phyloP scores from a whole-genome alignment of 2,329 filamentous ascomycete species.

The Metarhizium robertsii region DNA sequence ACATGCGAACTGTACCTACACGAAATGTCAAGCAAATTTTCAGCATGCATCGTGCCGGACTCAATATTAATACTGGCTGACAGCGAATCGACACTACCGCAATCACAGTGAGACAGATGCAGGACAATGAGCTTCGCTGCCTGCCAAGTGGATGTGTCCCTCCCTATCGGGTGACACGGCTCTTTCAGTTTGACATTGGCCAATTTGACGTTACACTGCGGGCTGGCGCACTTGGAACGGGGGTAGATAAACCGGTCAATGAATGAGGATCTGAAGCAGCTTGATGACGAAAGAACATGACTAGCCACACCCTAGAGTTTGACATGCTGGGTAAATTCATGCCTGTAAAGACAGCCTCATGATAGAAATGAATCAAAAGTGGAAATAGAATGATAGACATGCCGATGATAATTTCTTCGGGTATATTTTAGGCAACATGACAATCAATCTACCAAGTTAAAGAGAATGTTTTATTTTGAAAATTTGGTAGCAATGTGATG shows the following conservation, averaged over 20 bases:
- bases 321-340: too few relatives aligned
- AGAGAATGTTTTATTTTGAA: too few relatives aligned
- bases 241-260: not conserved
- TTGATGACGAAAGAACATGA: not conserved
- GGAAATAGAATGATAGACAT: too few relatives aligned
- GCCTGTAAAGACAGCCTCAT: too few relatives aligned
- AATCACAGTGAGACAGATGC: not conserved
- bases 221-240: not conserved
- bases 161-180: not conserved
- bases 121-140: not conserved
- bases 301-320: not conserved
- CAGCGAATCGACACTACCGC: not conserved
- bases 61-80: not conserved
- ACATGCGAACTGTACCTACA: not conserved
- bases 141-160: not conserved
- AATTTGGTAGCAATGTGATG: too few relatives aligned
- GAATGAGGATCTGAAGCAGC: not conserved
- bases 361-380: too few relatives aligned
- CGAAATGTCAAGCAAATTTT: not conserved
- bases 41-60: constrained; percentile 2
- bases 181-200: not conserved
- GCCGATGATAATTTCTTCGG: too few relatives aligned
- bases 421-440: too few relatives aligned
- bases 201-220: not conserved
- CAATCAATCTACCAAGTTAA: too few relatives aligned